Evolutionary conservation across 306 rosid genomes (phyloP), one percentile per base, ranked within the genome.

Genomic region (Vigna mungo): DNA sequence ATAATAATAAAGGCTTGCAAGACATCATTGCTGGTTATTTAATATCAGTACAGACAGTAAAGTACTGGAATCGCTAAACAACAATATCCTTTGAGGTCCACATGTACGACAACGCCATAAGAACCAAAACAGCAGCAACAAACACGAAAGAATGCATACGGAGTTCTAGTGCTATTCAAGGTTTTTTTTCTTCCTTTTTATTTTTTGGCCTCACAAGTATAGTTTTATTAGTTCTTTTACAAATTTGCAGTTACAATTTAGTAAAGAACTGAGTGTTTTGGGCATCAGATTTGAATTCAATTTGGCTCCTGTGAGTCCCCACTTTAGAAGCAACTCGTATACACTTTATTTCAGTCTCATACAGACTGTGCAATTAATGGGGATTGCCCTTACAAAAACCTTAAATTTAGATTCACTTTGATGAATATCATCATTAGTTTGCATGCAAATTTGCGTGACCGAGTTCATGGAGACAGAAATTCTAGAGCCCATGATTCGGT

Each of bases 391-490:
- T 37, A 64, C 47, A 17, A 64, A 36, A 67, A 36, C 65, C 65
- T 48, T 2, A 51, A 54, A 81, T 27, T 60, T 68, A 30, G 52
- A 69, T 69, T 58, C 64, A 32, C 17, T 77, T 65, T 59, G 65
- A 78, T 71, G 21, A 72, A 43, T 58, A 16, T 59, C 74, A 82
- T 80, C 21, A 78, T 83, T 32, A 48, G 6, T 79, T 82, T 88
- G 86, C 90, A 88, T 88, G 92, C 84, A 86, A 88, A 78, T 82
- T 85, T 85, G 92, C 86, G 79, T 88, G 92, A 84, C 71, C 79
- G 66, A 82, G 84, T 85, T 88, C 85, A 79, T 82, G 89, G 91
- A 83, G 97, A 88, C 97, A 92, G 91, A 83, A 88, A 86, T 84
- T 92, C 94, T 75, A 82, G 84, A 78, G 75, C 34, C n/a, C 77